These are phyloP conservation scores for Gossypium gossypioides DNA, from an alignment of 441 rosid genomes.

Conservation along the genomic window DNA sequence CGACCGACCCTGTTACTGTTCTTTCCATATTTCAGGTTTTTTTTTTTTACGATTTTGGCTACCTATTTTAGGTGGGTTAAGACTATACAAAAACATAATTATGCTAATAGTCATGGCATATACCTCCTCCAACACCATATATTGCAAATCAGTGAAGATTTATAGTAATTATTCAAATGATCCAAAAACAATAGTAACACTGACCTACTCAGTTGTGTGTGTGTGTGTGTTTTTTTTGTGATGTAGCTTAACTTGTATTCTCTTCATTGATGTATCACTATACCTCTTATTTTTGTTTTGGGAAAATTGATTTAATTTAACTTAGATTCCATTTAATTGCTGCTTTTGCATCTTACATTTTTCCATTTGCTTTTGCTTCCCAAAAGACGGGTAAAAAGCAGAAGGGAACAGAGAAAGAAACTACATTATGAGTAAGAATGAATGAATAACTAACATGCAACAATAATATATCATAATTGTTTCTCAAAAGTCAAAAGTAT, in stretches of 20 bases:
- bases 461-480: background rate
- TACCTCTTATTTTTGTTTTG: background rate
- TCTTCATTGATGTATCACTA: background rate
- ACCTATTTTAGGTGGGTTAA: background rate
- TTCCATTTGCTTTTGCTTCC: background rate
- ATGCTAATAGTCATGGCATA: background rate
- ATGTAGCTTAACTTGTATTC: background rate
- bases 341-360: background rate
- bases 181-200: background rate
- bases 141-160: background rate
- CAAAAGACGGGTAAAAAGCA: background rate
- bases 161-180: background rate
- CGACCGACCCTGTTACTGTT: constrained; percentile 98
- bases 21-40: constrained; percentile 90
- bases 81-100: background rate
- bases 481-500: background rate
- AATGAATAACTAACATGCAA: background rate
- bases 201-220: background rate
- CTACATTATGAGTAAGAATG: background rate
- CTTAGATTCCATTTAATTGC: background rate
- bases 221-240: background rate
- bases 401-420: background rate
- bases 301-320: background rate
- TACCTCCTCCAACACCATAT: background rate
- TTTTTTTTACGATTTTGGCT: constrained; percentile 6